Percentiles rank a stretch among this genome's conserved stretches.
phyloP scores from a whole-genome alignment of 2,329 filamentous ascomycete genomes.

The Curvularia sp. region DNA sequence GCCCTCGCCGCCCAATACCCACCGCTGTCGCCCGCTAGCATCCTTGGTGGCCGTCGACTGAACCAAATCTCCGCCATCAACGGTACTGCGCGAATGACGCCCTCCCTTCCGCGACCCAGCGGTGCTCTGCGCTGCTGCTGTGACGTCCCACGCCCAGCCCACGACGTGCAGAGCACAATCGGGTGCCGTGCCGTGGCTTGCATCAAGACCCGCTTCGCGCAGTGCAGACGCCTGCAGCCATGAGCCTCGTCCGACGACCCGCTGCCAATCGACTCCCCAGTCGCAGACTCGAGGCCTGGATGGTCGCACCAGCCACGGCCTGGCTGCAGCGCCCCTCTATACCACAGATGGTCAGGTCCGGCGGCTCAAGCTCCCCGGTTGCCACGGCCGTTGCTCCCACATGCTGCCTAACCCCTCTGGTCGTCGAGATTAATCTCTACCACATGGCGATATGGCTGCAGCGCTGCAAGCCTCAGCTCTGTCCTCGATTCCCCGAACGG shows the following conservation, averaged over 20 bases:
- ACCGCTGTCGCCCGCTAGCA: slow-evolving; percentile 5
- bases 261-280: slow-evolving; percentile 17
- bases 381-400: slow-evolving; percentile 29
- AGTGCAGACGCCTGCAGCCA: slow-evolving; percentile 20
- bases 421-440: slow-evolving; percentile 17
- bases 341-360: slow-evolving; percentile 17
- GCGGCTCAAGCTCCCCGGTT: slow-evolving; percentile 35
- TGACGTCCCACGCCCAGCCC: slow-evolving; percentile 14
- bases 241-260: neutral
- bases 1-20: neutral
- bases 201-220: slow-evolving; percentile 34
- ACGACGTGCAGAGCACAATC: slow-evolving; percentile 12
- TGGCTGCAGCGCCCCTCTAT: slow-evolving; percentile 8
- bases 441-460: slow-evolving; percentile 21
- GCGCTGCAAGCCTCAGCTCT: slow-evolving; percentile 18
- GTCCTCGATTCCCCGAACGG: slow-evolving; percentile 14
- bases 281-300: slow-evolving; percentile 20
- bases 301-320: slow-evolving; percentile 26
- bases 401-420: slow-evolving; percentile 10
- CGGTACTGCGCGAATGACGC: neutral
- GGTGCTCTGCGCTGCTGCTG: slow-evolving; percentile 9
- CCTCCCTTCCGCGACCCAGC: neutral
- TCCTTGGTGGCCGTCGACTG: slow-evolving; percentile 1
- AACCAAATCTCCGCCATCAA: slow-evolving; percentile 3
- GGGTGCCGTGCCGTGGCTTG: slow-evolving; percentile 24